Evolutionary conservation across 2,329 filamentous ascomycete genomes (phyloP).

Genomic region (Exophiala spinifera): DNA sequence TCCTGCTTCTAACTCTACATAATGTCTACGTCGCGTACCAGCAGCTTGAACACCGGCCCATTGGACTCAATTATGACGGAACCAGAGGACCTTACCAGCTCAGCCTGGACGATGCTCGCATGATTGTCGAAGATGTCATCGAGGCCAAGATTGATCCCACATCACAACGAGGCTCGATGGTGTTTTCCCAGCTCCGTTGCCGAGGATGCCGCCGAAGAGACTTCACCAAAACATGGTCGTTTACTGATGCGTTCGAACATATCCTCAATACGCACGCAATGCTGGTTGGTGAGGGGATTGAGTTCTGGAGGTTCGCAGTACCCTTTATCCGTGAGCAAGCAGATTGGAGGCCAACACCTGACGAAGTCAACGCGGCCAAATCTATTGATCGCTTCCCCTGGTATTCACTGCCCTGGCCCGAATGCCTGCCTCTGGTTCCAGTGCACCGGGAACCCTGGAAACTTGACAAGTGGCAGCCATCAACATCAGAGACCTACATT

Average conservation of each 20-base stretch:
- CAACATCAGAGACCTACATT: conserved; percentile 22
- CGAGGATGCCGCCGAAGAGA: conserved; percentile 32
- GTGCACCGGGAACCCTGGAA: conserved; percentile 29
- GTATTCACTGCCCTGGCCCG: conserved; percentile 33
- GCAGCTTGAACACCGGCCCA: conserved; percentile 7
- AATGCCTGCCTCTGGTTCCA: conserved; percentile 34
- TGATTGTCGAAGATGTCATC: conserved; percentile 32
- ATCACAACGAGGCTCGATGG: conserved; percentile 15
- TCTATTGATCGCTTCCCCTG: conserved; percentile 28
- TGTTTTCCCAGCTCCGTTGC: conserved; percentile 31
- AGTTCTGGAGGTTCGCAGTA: conserved; percentile 28
- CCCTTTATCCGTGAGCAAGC: conserved; percentile 8
- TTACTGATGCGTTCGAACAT: conserved; percentile 31
- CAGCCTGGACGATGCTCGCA: conserved; percentile 34
- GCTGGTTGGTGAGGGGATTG: conserved; percentile 28
- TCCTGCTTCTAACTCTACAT: conserved; percentile 31
- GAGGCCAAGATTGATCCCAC: conserved; percentile 16
- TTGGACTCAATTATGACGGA: conserved; percentile 24
- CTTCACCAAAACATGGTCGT: conserved; percentile 20
- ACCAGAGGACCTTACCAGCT: conserved; percentile 30
- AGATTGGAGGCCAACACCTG: conserved; percentile 4
- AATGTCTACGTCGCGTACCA: conserved; percentile 29
- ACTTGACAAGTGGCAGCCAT: conserved; percentile 31
- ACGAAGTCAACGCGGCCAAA: neutral
- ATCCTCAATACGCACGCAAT: conserved; percentile 30